phyloP scores from a whole-genome alignment of 345 rosid species.

The Theobroma cacao region DNA sequence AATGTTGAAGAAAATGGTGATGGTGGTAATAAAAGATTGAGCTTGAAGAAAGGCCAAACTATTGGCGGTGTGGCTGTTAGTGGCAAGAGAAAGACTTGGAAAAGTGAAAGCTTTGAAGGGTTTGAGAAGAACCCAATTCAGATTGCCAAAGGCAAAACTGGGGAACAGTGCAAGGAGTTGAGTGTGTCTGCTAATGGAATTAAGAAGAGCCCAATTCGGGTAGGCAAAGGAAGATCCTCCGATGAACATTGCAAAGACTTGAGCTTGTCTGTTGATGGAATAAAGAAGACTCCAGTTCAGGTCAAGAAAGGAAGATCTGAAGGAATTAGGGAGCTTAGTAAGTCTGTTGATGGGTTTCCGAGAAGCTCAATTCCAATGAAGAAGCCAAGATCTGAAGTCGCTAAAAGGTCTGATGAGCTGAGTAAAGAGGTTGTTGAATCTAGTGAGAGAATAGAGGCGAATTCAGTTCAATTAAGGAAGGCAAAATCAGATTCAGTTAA shows the following conservation, averaged over 20 bases:
- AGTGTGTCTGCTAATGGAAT: constrained; percentile 32
- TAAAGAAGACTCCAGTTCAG: constrained; percentile 29
- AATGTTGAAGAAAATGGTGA: not conserved
- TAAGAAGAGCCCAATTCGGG: constrained; percentile 33
- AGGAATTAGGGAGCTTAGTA: constrained; percentile 2
- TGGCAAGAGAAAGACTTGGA: constrained; percentile 68
- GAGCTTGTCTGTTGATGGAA: constrained; percentile 25
- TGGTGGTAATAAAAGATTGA: constrained; percentile 12
- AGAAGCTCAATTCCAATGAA: constrained; percentile 40
- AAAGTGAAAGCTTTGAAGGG: constrained; percentile 43
- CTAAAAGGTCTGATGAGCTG: constrained; percentile 13
- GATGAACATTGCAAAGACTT: constrained; percentile 17
- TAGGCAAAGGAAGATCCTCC: constrained; percentile 23
- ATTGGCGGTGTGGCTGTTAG: constrained; percentile 26
- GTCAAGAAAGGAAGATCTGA: constrained; percentile 32
- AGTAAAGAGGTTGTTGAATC: constrained; percentile 24
- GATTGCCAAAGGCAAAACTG: constrained; percentile 30
- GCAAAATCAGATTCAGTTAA: constrained; percentile 28
- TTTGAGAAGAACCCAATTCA: constrained; percentile 37
- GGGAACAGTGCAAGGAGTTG: constrained; percentile 22
- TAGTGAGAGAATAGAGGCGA: constrained; percentile 29
- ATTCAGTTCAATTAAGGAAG: constrained; percentile 31
- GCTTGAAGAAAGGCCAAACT: constrained; percentile 23
- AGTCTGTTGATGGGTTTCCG: constrained; percentile 27
- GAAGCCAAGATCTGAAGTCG: constrained; percentile 29